Evolutionary conservation across 495 filamentous ascomycete species (phyloP), one percentile per base, ranked within the genome.

Genomic region (Neurospora sp.): DNA sequence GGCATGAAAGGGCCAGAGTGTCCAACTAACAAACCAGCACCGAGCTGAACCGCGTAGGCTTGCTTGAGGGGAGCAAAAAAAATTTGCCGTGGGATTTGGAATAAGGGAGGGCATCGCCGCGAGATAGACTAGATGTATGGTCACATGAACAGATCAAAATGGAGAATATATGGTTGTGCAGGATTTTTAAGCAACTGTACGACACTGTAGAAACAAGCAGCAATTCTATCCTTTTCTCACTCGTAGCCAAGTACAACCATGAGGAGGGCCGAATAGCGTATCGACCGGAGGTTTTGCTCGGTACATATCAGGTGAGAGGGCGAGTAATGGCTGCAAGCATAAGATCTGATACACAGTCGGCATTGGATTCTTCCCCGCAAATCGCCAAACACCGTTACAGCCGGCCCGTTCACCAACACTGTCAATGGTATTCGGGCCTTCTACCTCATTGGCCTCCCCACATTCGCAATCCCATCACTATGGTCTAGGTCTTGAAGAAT

Each of bases 381-480:
- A 65, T 31, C 14, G 14, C 53, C 20, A 59, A 59, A 59, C 48
- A 59, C 11, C 48, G 48, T 27, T 59, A 31, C 48, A 59, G 48
- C 48, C 48, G 48, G 48, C 48, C 48, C 22, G 22, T 35, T 61
- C 53, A 61, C 53, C 53, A 59, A 59, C 48, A 59, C 22, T 59
- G 35, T 37, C 35, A 37, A 37, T 39, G 37, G 59, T 35, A 73
- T 70, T 73, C 72, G 72, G 72, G 72, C 72, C 72, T 70, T 73
- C 69, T 68, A n/a, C 14, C 20, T 59, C 68, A 14, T 65, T 65
- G 53, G 27, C 53, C 53, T 16, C 6, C 53, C 53, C 27, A 35
- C 27, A 18, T 35, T 14, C 10, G 18, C 53, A 27, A 16, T 65
- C 22, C 53, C 53, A 11, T 65, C 22, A 9, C 53, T 37, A 65